phyloP scores from a whole-genome alignment of 306 rosid genomes.

The Pyrus betulifolia region DNA sequence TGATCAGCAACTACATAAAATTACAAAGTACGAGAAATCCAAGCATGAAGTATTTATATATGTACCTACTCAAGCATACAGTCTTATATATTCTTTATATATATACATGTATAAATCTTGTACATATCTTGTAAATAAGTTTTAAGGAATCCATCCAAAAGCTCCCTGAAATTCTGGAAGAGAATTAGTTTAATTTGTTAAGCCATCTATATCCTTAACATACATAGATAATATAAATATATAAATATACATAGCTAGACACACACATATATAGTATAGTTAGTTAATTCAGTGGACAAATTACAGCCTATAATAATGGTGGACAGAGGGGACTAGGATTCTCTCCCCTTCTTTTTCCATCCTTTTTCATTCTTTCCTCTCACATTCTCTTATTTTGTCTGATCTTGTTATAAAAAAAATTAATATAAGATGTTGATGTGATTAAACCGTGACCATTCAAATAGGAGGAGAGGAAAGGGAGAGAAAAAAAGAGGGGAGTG shows the following conservation, averaged over 20 bases:
- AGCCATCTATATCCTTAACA: background rate
- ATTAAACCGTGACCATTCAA: too few relatives aligned
- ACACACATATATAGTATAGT: background rate
- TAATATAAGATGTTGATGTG: too few relatives aligned
- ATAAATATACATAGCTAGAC: too few relatives aligned
- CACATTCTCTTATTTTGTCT: too few relatives aligned
- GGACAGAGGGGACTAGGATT: conserved; percentile 23
- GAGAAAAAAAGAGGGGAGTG: too few relatives aligned
- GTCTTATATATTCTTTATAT: background rate
- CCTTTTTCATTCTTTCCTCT: too few relatives aligned
- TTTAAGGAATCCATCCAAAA: background rate
- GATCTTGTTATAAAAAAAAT: too few relatives aligned
- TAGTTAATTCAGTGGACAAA: conserved; percentile 7
- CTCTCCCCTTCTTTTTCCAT: too few relatives aligned
- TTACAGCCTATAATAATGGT: conserved; percentile 8
- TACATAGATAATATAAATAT: too few relatives aligned
- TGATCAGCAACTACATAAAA: background rate
- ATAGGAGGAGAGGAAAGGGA: too few relatives aligned
- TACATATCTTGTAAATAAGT: background rate
- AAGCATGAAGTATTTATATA: background rate
- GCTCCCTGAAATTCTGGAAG: background rate
- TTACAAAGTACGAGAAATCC: background rate
- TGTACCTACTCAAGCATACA: background rate
- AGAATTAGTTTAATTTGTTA: background rate
- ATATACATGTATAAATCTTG: background rate